A percentile compares a stretch with the other conserved stretches of the same genome.
Conservation (phyloP, 2,329 filamentous ascomycete species). For the Bipolaris victoriae region DNA sequence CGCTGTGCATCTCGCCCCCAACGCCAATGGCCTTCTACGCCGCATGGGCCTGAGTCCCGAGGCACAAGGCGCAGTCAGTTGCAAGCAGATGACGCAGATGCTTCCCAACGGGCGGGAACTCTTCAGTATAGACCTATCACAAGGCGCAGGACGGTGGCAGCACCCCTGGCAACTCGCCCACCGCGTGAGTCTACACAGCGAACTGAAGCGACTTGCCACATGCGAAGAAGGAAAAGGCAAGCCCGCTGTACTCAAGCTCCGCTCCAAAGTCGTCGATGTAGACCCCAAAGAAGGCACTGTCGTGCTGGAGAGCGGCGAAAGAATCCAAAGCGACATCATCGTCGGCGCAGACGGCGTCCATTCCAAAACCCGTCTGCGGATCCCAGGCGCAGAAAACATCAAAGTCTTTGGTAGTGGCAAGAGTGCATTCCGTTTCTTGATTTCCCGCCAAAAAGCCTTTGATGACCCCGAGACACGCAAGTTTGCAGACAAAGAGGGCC, state of each 20-base stretch:
- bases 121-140: conserved; percentile 47
- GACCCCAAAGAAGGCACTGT: conserved; percentile 42
- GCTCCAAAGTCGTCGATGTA: conserved; percentile 54
- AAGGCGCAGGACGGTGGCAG: conserved; percentile 56
- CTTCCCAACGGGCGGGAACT: conserved; percentile 45
- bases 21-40: conserved; percentile 63
- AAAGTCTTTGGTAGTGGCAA: conserved; percentile 58
- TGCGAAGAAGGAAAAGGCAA: conserved; percentile 43
- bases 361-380: conserved; percentile 39
- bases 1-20: conserved; percentile 68
- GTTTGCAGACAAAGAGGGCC: conserved; percentile 48
- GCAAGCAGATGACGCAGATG: conserved; percentile 47
- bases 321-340: conserved; percentile 57
- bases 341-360: conserved; percentile 63
- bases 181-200: conserved; percentile 60
- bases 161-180: conserved; percentile 62
- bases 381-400: conserved; percentile 39
- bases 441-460: conserved; percentile 54
- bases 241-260: conserved; percentile 50
- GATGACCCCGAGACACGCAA: conserved; percentile 50
- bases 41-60: conserved; percentile 53
- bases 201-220: conserved; percentile 57
- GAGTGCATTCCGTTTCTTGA: conserved; percentile 64
- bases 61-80: conserved; percentile 46
- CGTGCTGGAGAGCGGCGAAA: conserved; percentile 49